Conservation (phyloP, 768 basidiomycete species). For the Cystofilobasidium capitatum region DNA sequence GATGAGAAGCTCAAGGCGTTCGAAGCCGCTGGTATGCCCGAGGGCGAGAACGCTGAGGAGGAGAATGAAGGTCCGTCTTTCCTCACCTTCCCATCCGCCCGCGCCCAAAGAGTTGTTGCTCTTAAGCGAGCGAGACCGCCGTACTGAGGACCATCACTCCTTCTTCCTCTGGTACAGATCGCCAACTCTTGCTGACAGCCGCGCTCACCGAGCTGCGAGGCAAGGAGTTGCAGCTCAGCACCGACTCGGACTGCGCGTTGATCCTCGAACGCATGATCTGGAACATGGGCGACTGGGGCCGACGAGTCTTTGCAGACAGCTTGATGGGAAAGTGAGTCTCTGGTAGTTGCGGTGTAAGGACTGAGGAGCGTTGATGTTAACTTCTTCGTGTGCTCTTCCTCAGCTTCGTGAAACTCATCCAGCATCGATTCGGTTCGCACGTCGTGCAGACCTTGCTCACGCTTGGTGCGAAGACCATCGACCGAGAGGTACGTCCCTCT, state of each 20-base stretch:
- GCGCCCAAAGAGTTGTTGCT: conserved; percentile 18
- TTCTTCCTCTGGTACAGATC: conserved; percentile 45
- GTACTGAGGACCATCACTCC: background rate
- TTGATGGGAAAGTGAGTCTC: conserved; percentile 73
- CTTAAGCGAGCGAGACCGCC: conserved; percentile 16
- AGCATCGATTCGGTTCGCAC: conserved; percentile 88
- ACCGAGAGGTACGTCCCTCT: conserved; percentile 39
- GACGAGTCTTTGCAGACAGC: conserved; percentile 78
- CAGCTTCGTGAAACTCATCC: conserved; percentile 32
- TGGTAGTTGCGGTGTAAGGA: background rate
- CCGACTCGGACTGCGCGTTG: conserved; percentile 86
- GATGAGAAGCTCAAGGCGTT: conserved; percentile 79
- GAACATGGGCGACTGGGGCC: conserved; percentile 94
- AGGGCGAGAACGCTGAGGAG: conserved; percentile 37
- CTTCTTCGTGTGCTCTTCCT: background rate
- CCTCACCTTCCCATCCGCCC: background rate
- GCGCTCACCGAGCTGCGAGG: conserved; percentile 73
- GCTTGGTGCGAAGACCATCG: conserved; percentile 41
- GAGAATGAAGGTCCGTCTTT: conserved; percentile 41
- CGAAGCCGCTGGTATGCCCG: conserved; percentile 48
- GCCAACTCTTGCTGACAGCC: conserved; percentile 66
- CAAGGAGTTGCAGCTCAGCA: conserved; percentile 81
- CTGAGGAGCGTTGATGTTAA: background rate
- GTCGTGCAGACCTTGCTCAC: conserved; percentile 82
- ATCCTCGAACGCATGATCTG: conserved; percentile 80